Base-by-base conservation (phyloP, 352 stramenopile species). In the Globisporangium perplexum region DNA sequence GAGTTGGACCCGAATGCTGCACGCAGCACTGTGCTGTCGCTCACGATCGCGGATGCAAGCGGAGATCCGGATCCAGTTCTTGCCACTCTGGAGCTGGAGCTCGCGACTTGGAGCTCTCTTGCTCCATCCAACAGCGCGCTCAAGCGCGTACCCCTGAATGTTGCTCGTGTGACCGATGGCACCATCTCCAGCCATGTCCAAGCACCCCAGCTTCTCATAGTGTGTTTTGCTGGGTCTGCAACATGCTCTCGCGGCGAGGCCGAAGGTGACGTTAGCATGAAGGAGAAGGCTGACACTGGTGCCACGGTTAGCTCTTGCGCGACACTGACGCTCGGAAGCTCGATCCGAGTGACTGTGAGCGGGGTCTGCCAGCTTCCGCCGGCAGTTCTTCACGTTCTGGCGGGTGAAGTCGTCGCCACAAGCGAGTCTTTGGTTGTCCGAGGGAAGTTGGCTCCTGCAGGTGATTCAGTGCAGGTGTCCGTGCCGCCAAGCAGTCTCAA, bases 251-350 rank as follows among this genome's bases (percentile, higher is more conserved):
- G 1, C 12, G 30, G 8, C 10, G 30, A 14, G 1, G 30, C 4
- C 10, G 30, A 35, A 35, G 30, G 11, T 8, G 30, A 4, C 30
- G 12, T 12, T 7, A 35, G n/a, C 39, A 15, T 15, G n/a, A 24
- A 14, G 7, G 20, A 22, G 6, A 44, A 7, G 7, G 7, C 7
- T 3, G 18, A 12, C 14, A 6, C 17, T 22, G 5, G 38, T 44
- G 14, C 24, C 39, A 2, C 20, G 14, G 22, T n/a, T n/a, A n/a
- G n/a, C n/a, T n/a, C n/a, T n/a, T n/a, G 8, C 41, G 36, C 0
- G 14, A 51, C 22, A 31, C 20, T 61, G 18, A 18, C 39, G 6
- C 39, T 61, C 3, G 55, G 55, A 12, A 52, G 47, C 24, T 44
- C 30, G 15, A 22, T 61, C 12, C 23, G 6, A 3, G 20, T 61